Evolutionary conservation across 1,139 yeast species (phyloP).

Genomic region (Diutina mesorugosa): DNA sequence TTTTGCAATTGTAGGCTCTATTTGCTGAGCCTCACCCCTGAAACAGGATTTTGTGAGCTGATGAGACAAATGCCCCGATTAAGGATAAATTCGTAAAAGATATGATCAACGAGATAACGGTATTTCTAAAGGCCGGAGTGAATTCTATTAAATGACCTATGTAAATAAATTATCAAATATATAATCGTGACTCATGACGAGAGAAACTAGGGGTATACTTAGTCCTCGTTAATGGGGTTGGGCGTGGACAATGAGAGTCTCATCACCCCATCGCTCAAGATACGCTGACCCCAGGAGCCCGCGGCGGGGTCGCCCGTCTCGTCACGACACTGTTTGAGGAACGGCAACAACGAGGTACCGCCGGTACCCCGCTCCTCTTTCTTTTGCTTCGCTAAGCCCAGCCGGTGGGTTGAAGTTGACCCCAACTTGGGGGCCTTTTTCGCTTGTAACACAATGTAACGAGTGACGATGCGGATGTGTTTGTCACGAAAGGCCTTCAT

Average conservation of each 20-base stretch:
- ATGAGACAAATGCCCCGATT: background rate
- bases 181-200: background rate
- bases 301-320: constrained; percentile 92
- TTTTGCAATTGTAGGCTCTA: too few relatives aligned
- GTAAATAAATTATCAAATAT: too few relatives aligned
- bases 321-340: constrained; percentile 88
- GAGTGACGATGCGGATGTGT: constrained; percentile 83
- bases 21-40: background rate
- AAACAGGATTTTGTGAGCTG: background rate
- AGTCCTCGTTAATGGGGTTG: constrained; percentile 8
- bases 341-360: constrained; percentile 84
- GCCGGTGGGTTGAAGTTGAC: constrained; percentile 40
- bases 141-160: background rate
- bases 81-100: background rate
- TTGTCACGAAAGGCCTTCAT: constrained; percentile 80
- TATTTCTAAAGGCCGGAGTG: background rate
- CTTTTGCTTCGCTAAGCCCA: constrained; percentile 44
- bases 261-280: constrained; percentile 51
- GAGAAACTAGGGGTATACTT: background rate
- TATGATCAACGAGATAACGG: too few relatives aligned
- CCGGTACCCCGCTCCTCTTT: constrained; percentile 76
- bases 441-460: constrained; percentile 76
- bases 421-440: constrained; percentile 38
- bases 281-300: constrained; percentile 75
- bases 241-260: constrained; percentile 18